Conservation (phyloP, 257 asterid species). For the Striga asiatica region DNA sequence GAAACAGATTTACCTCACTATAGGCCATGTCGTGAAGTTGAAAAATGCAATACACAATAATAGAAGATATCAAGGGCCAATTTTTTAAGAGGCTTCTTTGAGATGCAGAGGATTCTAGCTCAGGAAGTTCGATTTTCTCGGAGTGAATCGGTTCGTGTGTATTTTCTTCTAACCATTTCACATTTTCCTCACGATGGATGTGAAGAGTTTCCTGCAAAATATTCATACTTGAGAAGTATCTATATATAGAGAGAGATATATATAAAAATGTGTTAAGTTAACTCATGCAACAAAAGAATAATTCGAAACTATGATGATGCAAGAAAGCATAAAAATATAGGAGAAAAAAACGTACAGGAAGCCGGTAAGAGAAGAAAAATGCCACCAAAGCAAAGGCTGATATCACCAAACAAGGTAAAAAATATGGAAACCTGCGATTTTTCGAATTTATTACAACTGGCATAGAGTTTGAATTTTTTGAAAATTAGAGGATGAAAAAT, state of each 20-base stretch:
- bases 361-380: slow-evolving; percentile 41
- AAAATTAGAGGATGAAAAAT: not conserved
- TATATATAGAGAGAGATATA: too few species aligned
- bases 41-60: slow-evolving; percentile 62
- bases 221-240: slow-evolving; percentile 5
- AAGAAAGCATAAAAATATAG: not conserved
- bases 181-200: slow-evolving; percentile 26
- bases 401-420: slow-evolving; percentile 72
- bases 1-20: slow-evolving; percentile 53
- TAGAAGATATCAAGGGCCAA: slow-evolving; percentile 73
- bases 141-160: slow-evolving; percentile 10
- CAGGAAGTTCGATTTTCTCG: slow-evolving; percentile 13
- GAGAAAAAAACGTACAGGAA: slow-evolving; percentile 47
- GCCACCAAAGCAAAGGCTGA: slow-evolving; percentile 54
- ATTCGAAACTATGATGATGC: not conserved
- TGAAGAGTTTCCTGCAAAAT: slow-evolving; percentile 72
- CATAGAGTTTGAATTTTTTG: not conserved
- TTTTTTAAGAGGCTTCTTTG: slow-evolving; percentile 38
- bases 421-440: slow-evolving; percentile 64
- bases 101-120: slow-evolving; percentile 15
- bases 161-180: slow-evolving; percentile 20
- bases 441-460: not conserved
- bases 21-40: slow-evolving; percentile 91
- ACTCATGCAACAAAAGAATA: too few species aligned
- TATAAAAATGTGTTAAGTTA: too few species aligned